These are phyloP conservation scores for Alloascoidea africana DNA, from an alignment of 805 yeast genomes.

Conservation along the genomic window DNA sequence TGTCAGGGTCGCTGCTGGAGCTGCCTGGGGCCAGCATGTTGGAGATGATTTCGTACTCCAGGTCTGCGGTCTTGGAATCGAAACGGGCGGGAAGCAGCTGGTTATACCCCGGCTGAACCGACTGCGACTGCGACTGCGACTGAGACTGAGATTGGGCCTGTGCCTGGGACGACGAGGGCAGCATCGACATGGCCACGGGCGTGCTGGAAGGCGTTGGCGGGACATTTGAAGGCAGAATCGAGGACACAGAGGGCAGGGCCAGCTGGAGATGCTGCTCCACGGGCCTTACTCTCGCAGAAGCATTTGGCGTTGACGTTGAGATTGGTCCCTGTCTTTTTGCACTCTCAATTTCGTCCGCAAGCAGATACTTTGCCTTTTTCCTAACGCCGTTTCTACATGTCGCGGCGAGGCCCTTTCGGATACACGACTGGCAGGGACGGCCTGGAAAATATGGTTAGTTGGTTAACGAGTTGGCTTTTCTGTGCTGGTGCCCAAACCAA, in stretches of 20 bases:
- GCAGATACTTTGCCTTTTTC: conserved; percentile 70
- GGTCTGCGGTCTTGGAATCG: conserved; percentile 18
- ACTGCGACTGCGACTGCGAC: not conserved
- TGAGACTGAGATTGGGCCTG: not conserved
- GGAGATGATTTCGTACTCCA: conserved; percentile 19
- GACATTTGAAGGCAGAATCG: too few species aligned
- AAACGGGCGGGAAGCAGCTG: too few species aligned
- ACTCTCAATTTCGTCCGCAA: not conserved
- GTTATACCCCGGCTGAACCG: too few species aligned
- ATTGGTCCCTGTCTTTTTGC: too few species aligned
- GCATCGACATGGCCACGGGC: not conserved
- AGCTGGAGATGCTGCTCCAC: too few species aligned
- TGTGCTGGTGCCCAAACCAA: not conserved
- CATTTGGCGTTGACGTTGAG: too few species aligned
- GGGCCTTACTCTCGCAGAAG: too few species aligned
- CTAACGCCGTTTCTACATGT: conserved; percentile 86
- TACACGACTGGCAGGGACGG: conserved; percentile 75
- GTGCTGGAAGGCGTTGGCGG: too few species aligned
- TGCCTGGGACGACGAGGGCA: not conserved
- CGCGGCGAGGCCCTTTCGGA: conserved; percentile 45
- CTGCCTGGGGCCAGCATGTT: conserved; percentile 12
- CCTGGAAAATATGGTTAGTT: conserved; percentile 11
- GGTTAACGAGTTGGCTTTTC: not conserved
- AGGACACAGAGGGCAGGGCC: too few species aligned
- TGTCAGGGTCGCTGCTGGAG: not conserved